Evolutionary conservation across 352 stramenopile species (phyloP), one percentile per base, ranked within the genome.

Genomic region (Phytophthora sojae): DNA sequence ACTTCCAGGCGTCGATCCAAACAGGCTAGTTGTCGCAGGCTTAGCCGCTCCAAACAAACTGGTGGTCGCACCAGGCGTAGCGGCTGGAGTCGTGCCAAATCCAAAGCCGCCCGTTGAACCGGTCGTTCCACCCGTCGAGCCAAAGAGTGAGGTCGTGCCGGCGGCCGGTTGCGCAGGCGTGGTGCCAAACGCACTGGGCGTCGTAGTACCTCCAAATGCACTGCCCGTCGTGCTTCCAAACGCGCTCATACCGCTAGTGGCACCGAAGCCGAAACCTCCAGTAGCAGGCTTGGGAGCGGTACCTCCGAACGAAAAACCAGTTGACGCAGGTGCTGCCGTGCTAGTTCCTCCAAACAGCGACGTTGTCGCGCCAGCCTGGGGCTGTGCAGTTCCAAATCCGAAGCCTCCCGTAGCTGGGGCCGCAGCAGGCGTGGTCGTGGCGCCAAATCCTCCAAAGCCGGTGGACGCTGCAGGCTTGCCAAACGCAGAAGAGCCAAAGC

Each of bases 401-500:
- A 86, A 86, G 7, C 74, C 68, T 29, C 76, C 76, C 4, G 77
- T 73, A 42, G 78, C 64, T 39, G 73, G 71, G 8, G 82, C 70
- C 9, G 79, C 57, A 42, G 79, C 45, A 54, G 75, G 62, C 3
- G 77, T 55, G 19, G 69, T 30, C 14, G 69, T 61, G n/a, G 67
- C 62, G 2, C 80, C 80, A 58, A 88, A 88, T 0, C 77, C 67
- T 25, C 80, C 80, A 19, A 85, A 83, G 0, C 68, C 75, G 1
- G 63, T 55, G 15, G 79, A 77, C 37, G 65, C 67, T 39, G 75
- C 74, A 39, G 77, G 76, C 19, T 87, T 88, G 2, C 78, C 83
- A 49, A 89, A 89, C 21, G 76, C 79, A 2, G 76, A 78, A 26
- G 63, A 61, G 37, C 75, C 79, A 76, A 89, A 89, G 14, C 75